Conservation (phyloP, 1,284 basidiomycete genomes). For the Pyrrhoderma lamaoense region DNA sequence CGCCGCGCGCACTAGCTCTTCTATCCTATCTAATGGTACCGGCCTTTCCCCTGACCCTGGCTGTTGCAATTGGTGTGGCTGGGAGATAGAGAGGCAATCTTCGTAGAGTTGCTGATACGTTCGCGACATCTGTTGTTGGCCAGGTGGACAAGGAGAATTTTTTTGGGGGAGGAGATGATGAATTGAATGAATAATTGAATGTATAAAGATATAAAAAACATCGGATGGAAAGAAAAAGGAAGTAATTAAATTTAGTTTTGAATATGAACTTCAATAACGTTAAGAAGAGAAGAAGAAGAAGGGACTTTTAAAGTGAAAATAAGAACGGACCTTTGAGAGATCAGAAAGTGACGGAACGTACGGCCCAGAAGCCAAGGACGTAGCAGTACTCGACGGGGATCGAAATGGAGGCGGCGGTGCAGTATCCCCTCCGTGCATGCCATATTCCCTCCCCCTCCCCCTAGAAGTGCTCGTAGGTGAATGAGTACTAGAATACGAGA, state of each 20-base stretch:
- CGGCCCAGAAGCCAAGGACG: too few relatives aligned
- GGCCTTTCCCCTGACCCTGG: constrained; percentile 20
- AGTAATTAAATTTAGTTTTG: too few relatives aligned
- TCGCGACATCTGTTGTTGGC: constrained; percentile 33
- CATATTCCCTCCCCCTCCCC: constrained; percentile 18
- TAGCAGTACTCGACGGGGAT: constrained; percentile 7
- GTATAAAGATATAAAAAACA: too few relatives aligned
- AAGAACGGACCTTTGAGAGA: constrained; percentile 14
- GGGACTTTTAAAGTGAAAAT: not conserved
- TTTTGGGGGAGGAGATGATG: too few relatives aligned
- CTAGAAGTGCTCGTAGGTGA: constrained; percentile 12
- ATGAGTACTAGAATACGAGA: not conserved
- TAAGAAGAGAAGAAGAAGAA: not conserved
- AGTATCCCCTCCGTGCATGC: too few relatives aligned
- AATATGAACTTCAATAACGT: too few relatives aligned
- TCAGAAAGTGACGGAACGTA: not conserved
- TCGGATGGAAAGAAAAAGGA: too few relatives aligned
- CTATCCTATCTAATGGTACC: constrained; percentile 33
- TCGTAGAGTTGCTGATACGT: constrained; percentile 41
- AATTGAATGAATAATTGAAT: too few relatives aligned
- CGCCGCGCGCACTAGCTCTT: constrained; percentile 43
- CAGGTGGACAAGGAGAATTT: too few relatives aligned
- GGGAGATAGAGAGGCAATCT: constrained; percentile 29
- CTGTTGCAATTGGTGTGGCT: constrained; percentile 11
- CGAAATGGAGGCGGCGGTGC: not conserved